Base-by-base conservation (phyloP, 495 filamentous ascomycete genomes). In the Podospora australis region DNA sequence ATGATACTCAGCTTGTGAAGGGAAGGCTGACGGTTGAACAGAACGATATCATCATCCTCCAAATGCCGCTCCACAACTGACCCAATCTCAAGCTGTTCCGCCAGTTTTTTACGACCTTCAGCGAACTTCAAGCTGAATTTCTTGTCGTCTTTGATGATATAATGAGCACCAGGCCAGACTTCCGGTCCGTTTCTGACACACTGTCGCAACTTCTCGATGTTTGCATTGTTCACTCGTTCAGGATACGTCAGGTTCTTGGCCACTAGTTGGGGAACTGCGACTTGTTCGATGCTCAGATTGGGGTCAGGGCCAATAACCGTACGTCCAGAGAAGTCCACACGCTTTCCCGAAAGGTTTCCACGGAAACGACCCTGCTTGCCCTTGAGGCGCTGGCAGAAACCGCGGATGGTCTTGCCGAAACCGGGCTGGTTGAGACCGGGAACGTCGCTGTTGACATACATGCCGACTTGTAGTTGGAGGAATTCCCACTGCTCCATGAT, bases 401-500 rank as follows among this genome's bases (percentile, higher is more conserved):
- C 91, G 43, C 92, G 83, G 56, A 90, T 91, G 0, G 83, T 77
- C 62, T 89, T 91, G 53, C 82, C 82, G 23, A 83, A 80, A 23
- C 82, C 83, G 34, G 70, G 60, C 75, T 84, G 70, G 75, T 88
- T 82, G 13, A 96, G 75, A 6, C 89, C 89, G 10, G 92, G 92
- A n/a, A 90, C 84, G 58, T 95, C 90, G 44, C 89, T 94, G 72
- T 98, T 96, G 55, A 98, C 91, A 60, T 97, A 96, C 73, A 96
- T 88, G 22, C 91, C 92, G 45, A 96, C 85, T 53, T 95, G 90
- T 7, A 95, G 70, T 58, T 96, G 90, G 57, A 98, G 71, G 58
- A 90, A 97, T 58, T 97, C 92, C 94, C 94, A 98, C 51, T 92
- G 89, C 67, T 97, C 92, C 87, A 97, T 95, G 44, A 97, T 87